Evolutionary conservation across 345 rosid genomes (phyloP).

Genomic region (Rhizophora apiculata): DNA sequence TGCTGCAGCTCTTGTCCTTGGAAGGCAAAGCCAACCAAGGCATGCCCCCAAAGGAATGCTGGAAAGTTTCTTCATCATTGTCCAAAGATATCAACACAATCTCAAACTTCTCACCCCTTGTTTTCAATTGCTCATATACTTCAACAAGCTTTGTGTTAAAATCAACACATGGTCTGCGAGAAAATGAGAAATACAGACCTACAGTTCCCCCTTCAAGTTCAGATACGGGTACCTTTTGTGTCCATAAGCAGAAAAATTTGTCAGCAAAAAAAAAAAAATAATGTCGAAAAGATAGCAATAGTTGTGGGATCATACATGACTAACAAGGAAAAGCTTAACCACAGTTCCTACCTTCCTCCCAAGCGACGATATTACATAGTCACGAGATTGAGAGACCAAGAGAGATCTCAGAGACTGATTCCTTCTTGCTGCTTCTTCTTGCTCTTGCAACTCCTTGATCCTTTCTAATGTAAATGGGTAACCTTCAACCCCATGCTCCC

Average conservation of each 20-base stretch:
- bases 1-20: constrained; percentile 27
- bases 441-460: constrained; percentile 58
- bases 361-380: constrained; percentile 50
- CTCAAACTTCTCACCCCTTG: constrained; percentile 34
- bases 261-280: neutral
- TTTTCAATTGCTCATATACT: constrained; percentile 30
- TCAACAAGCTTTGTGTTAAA: constrained; percentile 28
- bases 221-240: constrained; percentile 30
- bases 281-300: neutral
- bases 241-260: neutral
- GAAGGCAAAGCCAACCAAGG: constrained; percentile 41
- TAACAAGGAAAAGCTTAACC: neutral
- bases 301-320: neutral
- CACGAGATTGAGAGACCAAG: constrained; percentile 49
- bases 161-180: constrained; percentile 21
- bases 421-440: constrained; percentile 51
- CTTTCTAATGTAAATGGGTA: constrained; percentile 63
- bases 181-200: constrained; percentile 28
- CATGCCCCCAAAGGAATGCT: constrained; percentile 21
- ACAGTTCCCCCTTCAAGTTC: constrained; percentile 40
- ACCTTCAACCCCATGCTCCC: constrained; percentile 59
- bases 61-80: constrained; percentile 26
- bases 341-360: constrained; percentile 43
- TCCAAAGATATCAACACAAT: constrained; percentile 32
- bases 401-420: constrained; percentile 58